Evolutionary conservation across 164 flowering plant species (phyloP), one percentile per base, ranked within the genome.

Genomic region (Kalanchoe fedtschenkoi): DNA sequence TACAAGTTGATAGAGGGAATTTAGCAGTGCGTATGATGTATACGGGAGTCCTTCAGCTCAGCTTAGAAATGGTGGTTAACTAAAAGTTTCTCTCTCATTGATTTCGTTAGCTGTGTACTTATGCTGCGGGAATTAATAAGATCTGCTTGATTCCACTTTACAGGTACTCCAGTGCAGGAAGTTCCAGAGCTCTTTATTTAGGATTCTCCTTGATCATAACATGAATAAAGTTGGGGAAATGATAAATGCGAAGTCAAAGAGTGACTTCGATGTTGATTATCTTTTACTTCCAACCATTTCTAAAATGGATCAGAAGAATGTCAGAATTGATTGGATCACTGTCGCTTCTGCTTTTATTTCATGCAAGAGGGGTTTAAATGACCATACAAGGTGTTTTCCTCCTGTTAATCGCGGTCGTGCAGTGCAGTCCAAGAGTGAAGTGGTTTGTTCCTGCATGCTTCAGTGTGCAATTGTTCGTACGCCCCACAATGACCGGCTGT

Each of bases 401-500:
- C 35, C 70, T 8, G 58, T 34, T 32, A 64, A 64, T 56, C 33
- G 38, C 66, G 62, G 62, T 24, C 69, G 35, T 65, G 1, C 13
- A 34, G 44, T 83, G 62, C 83, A 76, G 19, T 80, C 85, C 9
- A 79, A 75, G 66, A 68, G 70, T 66, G 84, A 80, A 58, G 35
- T 34, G 24, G 71, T 83, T 0, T 83, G 83, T 66, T 65, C 69
- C 39, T 80, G 91, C 65, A 63, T 71, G 65, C 72, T 89, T 37
- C 70, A 70, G 61, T 80, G 83, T 34, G 81, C 87, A n/a, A 47
- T 91, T 54, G 88, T 91, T 5, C 68, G 44, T 47, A 89, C 97
- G 5, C 97, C 97, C 13, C 92, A 91, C 60, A 91, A 79, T 74
- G 83, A 80, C 6, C 33, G 26, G 4, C 19, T 85, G 11, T 91